These are phyloP conservation scores for Exobasidium rhododendri DNA, from an alignment of 1,284 basidiomycete species.

Conservation along the genomic window DNA sequence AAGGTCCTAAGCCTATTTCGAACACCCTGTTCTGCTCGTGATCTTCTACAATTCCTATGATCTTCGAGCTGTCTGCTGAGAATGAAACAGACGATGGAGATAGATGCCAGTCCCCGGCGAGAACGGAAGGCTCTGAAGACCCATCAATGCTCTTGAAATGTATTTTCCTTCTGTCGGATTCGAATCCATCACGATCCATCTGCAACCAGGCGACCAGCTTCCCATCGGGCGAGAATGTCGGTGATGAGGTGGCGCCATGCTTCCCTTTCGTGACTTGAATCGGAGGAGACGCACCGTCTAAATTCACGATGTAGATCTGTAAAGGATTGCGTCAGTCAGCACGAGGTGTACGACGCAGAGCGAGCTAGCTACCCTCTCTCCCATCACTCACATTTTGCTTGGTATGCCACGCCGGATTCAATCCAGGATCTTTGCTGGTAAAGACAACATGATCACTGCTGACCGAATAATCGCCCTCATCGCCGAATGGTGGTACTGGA, in stretches of 20 bases:
- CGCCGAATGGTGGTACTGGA: conserved; percentile 38
- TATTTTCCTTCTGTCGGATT: conserved; percentile 35
- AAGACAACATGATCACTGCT: conserved; percentile 24
- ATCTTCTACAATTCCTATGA: conserved; percentile 23
- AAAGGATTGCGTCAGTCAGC: neutral
- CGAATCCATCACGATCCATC: conserved; percentile 40
- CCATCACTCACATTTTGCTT: conserved; percentile 18
- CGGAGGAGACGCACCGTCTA: conserved; percentile 18
- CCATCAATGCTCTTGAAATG: conserved; percentile 20
- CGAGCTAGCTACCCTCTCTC: neutral
- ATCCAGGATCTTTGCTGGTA: conserved; percentile 33
- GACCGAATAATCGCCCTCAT: conserved; percentile 26
- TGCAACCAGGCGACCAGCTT: conserved; percentile 38
- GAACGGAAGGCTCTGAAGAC: conserved; percentile 5
- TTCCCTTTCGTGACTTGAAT: conserved; percentile 15
- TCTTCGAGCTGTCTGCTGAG: conserved; percentile 14
- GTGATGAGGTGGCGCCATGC: conserved; percentile 28
- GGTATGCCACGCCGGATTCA: conserved; percentile 36
- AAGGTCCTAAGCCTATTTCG: neutral
- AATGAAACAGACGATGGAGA: conserved; percentile 26
- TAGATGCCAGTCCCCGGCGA: conserved; percentile 28
- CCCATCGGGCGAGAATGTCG: conserved; percentile 26
- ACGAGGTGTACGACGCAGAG: neutral
- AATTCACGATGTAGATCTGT: conserved; percentile 23
- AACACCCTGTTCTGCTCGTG: conserved; percentile 25